phyloP scores from a whole-genome alignment of 129 eudicot species.

The Ambrosia artemisiifolia region DNA sequence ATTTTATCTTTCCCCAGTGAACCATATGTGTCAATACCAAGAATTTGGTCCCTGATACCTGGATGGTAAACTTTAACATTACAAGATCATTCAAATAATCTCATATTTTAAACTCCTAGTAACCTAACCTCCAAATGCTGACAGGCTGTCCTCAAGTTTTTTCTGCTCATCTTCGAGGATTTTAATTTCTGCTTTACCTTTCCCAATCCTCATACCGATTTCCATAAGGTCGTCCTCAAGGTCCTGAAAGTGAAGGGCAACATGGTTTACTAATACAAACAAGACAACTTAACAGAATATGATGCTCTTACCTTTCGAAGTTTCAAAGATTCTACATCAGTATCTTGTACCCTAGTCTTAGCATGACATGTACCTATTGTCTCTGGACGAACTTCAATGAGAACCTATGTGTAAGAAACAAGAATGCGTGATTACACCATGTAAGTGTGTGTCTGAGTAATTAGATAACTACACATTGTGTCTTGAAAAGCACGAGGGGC shows the following conservation, averaged over 20 bases:
- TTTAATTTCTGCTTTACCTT: conserved; percentile 25
- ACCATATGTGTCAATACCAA: not conserved
- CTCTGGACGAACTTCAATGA: too few species aligned
- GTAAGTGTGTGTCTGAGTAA: too few species aligned
- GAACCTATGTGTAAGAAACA: too few species aligned
- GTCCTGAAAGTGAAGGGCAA: conserved; percentile 36
- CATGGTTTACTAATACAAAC: not conserved
- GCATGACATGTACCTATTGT: too few species aligned
- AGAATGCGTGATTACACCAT: too few species aligned
- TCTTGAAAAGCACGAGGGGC: too few species aligned
- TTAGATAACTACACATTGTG: too few species aligned
- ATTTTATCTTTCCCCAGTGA: conserved; percentile 28
- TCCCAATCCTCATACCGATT: conserved; percentile 12
- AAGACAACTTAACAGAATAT: not conserved
- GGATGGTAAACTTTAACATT: conserved; percentile 14
- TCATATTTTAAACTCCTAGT: not conserved
- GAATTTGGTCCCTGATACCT: conserved; percentile 28
- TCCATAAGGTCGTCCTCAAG: conserved; percentile 25
- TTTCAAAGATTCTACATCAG: too few species aligned
- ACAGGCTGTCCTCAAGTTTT: conserved; percentile 23
- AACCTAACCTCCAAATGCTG: conserved; percentile 40
- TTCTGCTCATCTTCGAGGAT: not conserved
- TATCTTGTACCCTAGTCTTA: too few species aligned
- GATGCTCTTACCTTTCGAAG: conserved; percentile 30
- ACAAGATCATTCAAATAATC: not conserved